Base-by-base conservation (phyloP, 177 flowering plant species). In the Vitis hybrid region DNA sequence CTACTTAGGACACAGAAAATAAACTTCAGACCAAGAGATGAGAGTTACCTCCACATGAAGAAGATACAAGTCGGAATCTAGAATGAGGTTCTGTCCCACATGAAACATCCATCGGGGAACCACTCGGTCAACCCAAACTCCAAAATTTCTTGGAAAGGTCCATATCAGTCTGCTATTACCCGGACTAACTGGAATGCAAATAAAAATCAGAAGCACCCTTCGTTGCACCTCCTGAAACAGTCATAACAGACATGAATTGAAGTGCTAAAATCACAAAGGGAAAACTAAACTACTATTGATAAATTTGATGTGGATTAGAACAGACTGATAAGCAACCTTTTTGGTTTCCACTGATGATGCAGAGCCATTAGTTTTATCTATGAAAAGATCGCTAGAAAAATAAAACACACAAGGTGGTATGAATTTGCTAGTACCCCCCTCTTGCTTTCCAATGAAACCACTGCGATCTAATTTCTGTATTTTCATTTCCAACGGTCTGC, bases 51-150 rank as follows among this genome's bases (percentile, higher is more conserved):
- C 89, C 27, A 89, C 35, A 63, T 91, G 99, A 78, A 94, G 90
- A 81, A 92, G 97, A 82, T 87, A 87, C 13, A 91, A 70, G 82
- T 94, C 98, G 13, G 97, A 92, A 84, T 94, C 99, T 2, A 94
- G 72, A 79, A 91, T 79, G 46, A 92, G 81, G 76, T 94, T 94
- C 66, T 83, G 89, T 10, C 80, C 79, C 19, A 90, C 57, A 76
- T 94, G 97, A 79, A 90, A 85, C 46, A 92, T 70, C 98, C 97
- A 94, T 69, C 91, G 67, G 40, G 97, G 96, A 67, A 94, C 66
- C 18, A 94, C 16, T 59, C 72, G 75, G 54, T 92, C 97, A 40
- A 88, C 71, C 94, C 91, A 90, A 57, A 82, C 72, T 8, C 81
- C 85, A 78, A 87, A 89, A 63, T 94, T 92, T 76, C 95, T 87